A percentile compares a stretch with the other conserved stretches of the same genome.
phyloP scores from a whole-genome alignment of 1,139 yeast species.

The Pichia sp. region DNA sequence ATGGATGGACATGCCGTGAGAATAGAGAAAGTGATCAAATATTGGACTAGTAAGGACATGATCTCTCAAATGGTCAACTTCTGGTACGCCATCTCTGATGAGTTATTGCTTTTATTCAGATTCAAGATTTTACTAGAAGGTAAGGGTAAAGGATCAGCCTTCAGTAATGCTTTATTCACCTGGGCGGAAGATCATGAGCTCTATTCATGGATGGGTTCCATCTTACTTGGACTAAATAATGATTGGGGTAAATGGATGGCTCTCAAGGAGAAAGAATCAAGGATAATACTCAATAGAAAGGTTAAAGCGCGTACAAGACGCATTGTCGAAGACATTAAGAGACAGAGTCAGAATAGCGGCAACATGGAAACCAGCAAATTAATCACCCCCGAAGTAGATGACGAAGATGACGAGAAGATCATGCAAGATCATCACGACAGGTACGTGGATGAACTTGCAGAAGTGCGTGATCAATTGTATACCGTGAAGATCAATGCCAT shows the following conservation, averaged over 20 bases:
- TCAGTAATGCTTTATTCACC: conserved; percentile 5
- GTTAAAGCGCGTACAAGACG: conserved; percentile 27
- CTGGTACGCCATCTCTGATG: conserved; percentile 62
- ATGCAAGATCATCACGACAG: neutral
- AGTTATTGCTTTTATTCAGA: conserved; percentile 46
- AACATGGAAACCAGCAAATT: no score
- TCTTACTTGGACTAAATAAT: conserved; percentile 46
- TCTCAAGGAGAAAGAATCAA: conserved; percentile 38
- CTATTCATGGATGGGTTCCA: conserved; percentile 59
- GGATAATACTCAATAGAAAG: conserved; percentile 35
- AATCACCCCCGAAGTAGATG: neutral
- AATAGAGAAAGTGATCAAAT: conserved; percentile 17
- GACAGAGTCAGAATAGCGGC: conserved; percentile 5
- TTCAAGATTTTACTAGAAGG: conserved; percentile 40
- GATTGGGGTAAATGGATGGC: conserved; percentile 35
- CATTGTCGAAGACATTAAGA: conserved; percentile 12
- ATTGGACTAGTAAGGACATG: conserved; percentile 36
- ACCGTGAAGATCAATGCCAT: conserved; percentile 28
- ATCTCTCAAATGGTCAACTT: conserved; percentile 44
- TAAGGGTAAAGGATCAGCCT: conserved; percentile 27
- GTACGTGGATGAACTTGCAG: conserved; percentile 20
- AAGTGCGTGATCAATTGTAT: conserved; percentile 27
- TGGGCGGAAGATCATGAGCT: conserved; percentile 38
- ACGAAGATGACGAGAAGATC: conserved; percentile 5
- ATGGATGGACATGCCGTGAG: conserved; percentile 11